Conservation (phyloP, 2,329 filamentous ascomycete genomes). For the Pseudogymnoascus sp. region DNA sequence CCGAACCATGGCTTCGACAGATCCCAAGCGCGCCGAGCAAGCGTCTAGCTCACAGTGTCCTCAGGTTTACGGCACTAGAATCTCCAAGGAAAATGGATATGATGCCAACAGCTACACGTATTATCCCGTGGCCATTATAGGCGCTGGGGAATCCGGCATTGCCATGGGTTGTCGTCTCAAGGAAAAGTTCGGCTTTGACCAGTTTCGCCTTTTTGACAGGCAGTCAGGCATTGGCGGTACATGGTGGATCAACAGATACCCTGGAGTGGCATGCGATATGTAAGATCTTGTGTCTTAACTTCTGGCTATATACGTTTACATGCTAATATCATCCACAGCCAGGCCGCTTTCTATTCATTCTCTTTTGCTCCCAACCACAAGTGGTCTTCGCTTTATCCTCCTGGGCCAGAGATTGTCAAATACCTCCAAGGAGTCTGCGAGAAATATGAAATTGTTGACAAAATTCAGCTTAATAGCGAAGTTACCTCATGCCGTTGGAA, state of each 20-base stretch:
- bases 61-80: conserved; percentile 26
- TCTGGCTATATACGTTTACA: background rate
- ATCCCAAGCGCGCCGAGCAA: background rate
- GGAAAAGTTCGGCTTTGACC: conserved; percentile 45
- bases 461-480: conserved; percentile 51
- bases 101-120: conserved; percentile 35
- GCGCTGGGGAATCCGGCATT: conserved; percentile 52
- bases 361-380: conserved; percentile 45
- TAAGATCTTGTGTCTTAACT: conserved; percentile 21
- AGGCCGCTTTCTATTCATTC: conserved; percentile 48
- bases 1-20: background rate
- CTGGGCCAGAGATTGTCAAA: conserved; percentile 41
- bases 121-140: conserved; percentile 47
- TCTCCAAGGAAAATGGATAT: conserved; percentile 34
- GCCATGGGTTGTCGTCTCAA: conserved; percentile 52
- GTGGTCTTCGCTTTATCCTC: conserved; percentile 43
- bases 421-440: conserved; percentile 48
- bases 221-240: conserved; percentile 50
- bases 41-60: background rate
- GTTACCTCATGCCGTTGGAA: conserved; percentile 46
- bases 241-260: conserved; percentile 55
- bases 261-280: conserved; percentile 46
- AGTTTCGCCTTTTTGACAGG: conserved; percentile 52
- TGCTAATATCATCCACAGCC: conserved; percentile 32
- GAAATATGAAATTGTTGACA: conserved; percentile 45